Base-by-base conservation (phyloP, 805 yeast species). In the Sugiyamaella smithiae region DNA sequence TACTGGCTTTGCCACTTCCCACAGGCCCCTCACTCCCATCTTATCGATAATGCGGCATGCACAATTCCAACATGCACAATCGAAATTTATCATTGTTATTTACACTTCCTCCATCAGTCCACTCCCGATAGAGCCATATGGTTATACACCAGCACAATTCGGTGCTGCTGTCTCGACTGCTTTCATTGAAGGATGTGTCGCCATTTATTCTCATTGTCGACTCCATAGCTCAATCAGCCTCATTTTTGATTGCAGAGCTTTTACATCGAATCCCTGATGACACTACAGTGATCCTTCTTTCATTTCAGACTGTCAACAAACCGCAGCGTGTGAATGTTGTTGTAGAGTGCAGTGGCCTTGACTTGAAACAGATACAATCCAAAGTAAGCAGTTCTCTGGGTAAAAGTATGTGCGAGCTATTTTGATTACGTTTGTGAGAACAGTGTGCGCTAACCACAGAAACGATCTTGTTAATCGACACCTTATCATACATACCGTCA, bases 11-110 rank as follows among this genome's bases (percentile, higher is more conserved):
- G 91, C 73, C 8, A 93, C 81, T 44, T 83, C 88, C 99, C 99
- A 93, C 42, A 93, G 77, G 5, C 93, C 86, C 59, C 87, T 88
- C 41, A 93, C 99, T 71, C 99, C 99, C 99, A 93, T 91, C 29
- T n/a, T n/a, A n/a, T 35, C 37, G 46, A 23, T 14, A 12, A 28
- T 17, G 25, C 28, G 23, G 28, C 31, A 36, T 45, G 5, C 31
- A 14, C 12, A 12, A 35, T 19, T 19, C 5, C 43, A 23, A 16
- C 20, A 11, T 25, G 26, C 29, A 22, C 12, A 8, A 28, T 3
- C 9, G 11, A 29, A 5, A 4, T 45, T 40, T n/a, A n/a, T n/a
- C n/a, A n/a, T n/a, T n/a, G n/a, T n/a, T n/a, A n/a, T n/a, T n/a
- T n/a, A n/a, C n/a, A n/a, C n/a, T n/a, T n/a, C n/a, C n/a, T n/a